Evolutionary conservation across 257 asterid genomes (phyloP).

Genomic region (Linaria vulgaris): DNA sequence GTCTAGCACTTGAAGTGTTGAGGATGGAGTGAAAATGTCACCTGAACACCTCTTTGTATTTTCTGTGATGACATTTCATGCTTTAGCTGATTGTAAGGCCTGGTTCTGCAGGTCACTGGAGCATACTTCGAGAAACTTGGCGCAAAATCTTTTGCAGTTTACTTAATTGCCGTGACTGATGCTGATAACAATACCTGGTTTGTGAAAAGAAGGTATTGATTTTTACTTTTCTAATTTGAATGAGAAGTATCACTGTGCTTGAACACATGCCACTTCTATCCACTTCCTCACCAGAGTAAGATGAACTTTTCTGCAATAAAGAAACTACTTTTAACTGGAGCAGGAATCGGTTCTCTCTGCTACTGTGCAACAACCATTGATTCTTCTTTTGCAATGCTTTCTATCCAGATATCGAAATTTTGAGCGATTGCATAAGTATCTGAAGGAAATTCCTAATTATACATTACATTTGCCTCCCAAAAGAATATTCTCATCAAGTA

Average conservation of each 20-base stretch:
- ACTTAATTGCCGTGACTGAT: slow-evolving; percentile 80
- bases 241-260: slow-evolving; percentile 1
- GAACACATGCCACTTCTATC: slow-evolving; percentile 4
- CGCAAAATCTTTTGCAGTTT: slow-evolving; percentile 86
- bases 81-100: slow-evolving; percentile 32
- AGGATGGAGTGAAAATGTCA: slow-evolving; percentile 19
- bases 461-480: slow-evolving; percentile 91
- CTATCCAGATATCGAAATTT: slow-evolving; percentile 76
- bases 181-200: slow-evolving; percentile 70
- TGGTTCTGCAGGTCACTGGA: slow-evolving; percentile 68
- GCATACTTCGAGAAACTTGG: slow-evolving; percentile 91
- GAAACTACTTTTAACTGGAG: slow-evolving; percentile 19
- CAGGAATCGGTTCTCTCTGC: slow-evolving; percentile 13
- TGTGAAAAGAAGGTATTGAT: slow-evolving; percentile 81
- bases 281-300: not conserved
- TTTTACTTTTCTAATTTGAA: slow-evolving; percentile 22
- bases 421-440: slow-evolving; percentile 86
- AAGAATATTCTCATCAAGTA: slow-evolving; percentile 91
- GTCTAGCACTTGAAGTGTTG: slow-evolving; percentile 7
- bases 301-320: slow-evolving; percentile 14
- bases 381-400: slow-evolving; percentile 23
- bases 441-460: slow-evolving; percentile 89
- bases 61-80: slow-evolving; percentile 23
- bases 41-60: slow-evolving; percentile 19
- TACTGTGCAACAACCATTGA: slow-evolving; percentile 22